Percentiles rank a stretch among this genome's conserved stretches.
phyloP scores from a whole-genome alignment of 768 basidiomycete genomes.

The Lentinula lateritia region DNA sequence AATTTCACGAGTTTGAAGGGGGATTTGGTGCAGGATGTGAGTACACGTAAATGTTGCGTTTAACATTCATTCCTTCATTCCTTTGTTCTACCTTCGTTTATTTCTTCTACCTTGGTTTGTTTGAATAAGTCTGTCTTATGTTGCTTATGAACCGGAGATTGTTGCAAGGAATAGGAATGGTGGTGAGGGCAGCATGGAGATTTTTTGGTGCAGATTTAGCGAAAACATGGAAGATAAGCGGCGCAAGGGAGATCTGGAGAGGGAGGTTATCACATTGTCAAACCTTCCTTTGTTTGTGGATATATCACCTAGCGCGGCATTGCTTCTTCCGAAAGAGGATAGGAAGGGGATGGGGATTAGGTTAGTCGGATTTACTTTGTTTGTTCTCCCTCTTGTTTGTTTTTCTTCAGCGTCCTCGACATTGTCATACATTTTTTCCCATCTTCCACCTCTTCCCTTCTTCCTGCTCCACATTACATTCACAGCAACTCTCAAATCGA shows the following conservation, averaged over 20 bases:
- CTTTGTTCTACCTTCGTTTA: too few species aligned
- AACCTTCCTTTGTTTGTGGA: constrained; percentile 48
- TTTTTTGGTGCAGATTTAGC: constrained; percentile 48
- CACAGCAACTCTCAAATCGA: too few species aligned
- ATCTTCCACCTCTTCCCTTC: too few species aligned
- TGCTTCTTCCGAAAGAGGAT: constrained; percentile 41
- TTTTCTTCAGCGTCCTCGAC: too few species aligned
- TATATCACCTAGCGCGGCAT: constrained; percentile 38
- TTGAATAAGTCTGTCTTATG: constrained; percentile 23
- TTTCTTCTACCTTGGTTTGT: too few species aligned
- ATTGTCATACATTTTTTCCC: too few species aligned
- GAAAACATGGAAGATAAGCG: constrained; percentile 15
- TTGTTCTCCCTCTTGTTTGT: too few species aligned
- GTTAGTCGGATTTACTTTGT: not conserved
- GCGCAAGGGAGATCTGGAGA: too few species aligned
- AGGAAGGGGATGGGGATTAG: constrained; percentile 15
- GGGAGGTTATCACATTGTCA: too few species aligned
- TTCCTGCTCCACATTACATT: too few species aligned
- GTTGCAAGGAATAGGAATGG: constrained; percentile 30
- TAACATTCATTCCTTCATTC: too few species aligned
- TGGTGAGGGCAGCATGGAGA: constrained; percentile 51
- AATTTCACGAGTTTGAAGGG: constrained; percentile 55
- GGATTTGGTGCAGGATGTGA: constrained; percentile 53
- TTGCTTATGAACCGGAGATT: constrained; percentile 37
- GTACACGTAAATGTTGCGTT: constrained; percentile 5